These are phyloP conservation scores for Polychytrium aggregatum DNA, from an alignment of 192 early-diverging fungal genomes.

Conservation along the genomic window DNA sequence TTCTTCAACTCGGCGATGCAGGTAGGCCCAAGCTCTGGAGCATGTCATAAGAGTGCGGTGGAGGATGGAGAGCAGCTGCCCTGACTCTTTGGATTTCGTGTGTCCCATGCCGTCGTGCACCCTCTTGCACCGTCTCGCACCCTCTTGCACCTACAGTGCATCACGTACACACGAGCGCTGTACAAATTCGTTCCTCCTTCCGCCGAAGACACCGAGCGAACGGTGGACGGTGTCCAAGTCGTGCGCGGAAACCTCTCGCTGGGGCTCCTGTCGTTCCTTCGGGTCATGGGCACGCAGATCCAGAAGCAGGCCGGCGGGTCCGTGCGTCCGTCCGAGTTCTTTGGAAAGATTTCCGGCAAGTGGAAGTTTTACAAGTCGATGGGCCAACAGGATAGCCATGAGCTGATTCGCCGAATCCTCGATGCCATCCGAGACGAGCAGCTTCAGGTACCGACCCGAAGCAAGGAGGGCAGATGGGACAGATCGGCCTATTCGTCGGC, in stretches of 20 bases:
- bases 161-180: conserved; percentile 20
- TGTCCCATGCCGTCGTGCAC: too few species aligned
- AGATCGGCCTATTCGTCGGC: not conserved
- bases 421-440: conserved; percentile 53
- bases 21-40: conserved; percentile 10
- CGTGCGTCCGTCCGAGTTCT: conserved; percentile 43
- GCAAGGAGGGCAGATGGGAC: conserved; percentile 2
- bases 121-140: too few species aligned
- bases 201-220: not conserved
- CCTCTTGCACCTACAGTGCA: conserved; percentile 5
- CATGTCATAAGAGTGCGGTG: too few species aligned
- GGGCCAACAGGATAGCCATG: conserved; percentile 62
- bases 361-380: conserved; percentile 48
- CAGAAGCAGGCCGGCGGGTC: conserved; percentile 1
- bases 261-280: conserved; percentile 9
- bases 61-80: not conserved
- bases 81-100: not conserved
- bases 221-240: not conserved
- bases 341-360: conserved; percentile 38
- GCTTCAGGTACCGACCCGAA: conserved; percentile 2
- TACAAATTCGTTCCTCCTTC: not conserved
- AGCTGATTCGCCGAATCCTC: conserved; percentile 53
- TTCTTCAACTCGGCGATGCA: conserved; percentile 72
- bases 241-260: not conserved
- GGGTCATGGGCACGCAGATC: conserved; percentile 6